Evolutionary conservation across 148 eudicot genomes (phyloP).

Genomic region (Vaccinium vitisidaea): DNA sequence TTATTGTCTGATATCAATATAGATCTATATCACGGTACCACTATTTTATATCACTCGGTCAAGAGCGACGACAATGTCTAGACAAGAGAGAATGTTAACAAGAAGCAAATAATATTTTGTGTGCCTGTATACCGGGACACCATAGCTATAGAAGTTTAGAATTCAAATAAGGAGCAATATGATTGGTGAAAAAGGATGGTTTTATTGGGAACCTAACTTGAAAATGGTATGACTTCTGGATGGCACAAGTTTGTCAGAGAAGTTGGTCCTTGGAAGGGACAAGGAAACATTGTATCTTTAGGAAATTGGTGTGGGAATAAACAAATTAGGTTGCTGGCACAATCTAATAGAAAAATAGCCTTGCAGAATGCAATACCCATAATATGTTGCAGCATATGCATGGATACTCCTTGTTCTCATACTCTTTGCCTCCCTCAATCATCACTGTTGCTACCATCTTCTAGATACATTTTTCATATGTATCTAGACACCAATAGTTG

Average conservation of each 20-base stretch:
- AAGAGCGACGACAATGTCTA: neutral
- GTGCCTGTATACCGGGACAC: neutral
- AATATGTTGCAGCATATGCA: neutral
- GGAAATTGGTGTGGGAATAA: conserved; percentile 18
- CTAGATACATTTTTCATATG: neutral
- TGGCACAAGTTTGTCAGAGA: conserved; percentile 7
- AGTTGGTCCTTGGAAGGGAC: conserved; percentile 11
- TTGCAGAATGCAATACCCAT: too few relatives aligned
- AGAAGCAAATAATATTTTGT: neutral
- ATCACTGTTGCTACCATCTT: conserved; percentile 2
- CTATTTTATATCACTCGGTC: neutral
- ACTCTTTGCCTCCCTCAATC: conserved; percentile 12
- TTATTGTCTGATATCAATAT: neutral
- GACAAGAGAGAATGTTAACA: neutral
- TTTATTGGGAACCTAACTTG: neutral
- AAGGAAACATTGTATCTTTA: conserved; percentile 9
- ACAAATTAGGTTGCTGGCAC: neutral
- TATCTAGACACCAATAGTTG: conserved; percentile 1
- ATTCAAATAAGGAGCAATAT: neutral
- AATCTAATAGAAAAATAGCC: neutral
- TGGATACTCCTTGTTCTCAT: neutral
- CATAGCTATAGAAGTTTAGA: neutral
- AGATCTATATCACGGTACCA: neutral
- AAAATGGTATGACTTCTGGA: neutral
- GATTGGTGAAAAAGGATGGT: neutral